These are phyloP conservation scores for Arthrobotrys megalospora DNA, from an alignment of 2,329 filamentous ascomycete genomes.

Conservation along the genomic window DNA sequence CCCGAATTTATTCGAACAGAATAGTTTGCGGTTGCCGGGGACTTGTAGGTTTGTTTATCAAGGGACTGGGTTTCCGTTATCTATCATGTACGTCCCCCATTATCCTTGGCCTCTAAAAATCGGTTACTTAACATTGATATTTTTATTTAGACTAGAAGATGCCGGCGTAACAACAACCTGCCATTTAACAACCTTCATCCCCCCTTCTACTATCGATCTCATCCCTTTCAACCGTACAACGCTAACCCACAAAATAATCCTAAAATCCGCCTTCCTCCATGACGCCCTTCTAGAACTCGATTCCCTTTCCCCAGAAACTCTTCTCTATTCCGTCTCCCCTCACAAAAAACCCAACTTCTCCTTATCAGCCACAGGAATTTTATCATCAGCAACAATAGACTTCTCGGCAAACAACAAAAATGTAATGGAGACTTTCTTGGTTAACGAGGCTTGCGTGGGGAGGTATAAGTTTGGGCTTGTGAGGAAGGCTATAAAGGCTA, in stretches of 20 bases:
- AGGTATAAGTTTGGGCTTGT: slow-evolving; percentile 90
- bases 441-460: slow-evolving; percentile 74
- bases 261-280: slow-evolving; percentile 72
- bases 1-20: slow-evolving; percentile 59
- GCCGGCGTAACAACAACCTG: slow-evolving; percentile 89
- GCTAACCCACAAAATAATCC: slow-evolving; percentile 92
- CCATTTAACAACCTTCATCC: slow-evolving; percentile 87
- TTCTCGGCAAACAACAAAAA: slow-evolving; percentile 75
- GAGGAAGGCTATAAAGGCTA: slow-evolving; percentile 88
- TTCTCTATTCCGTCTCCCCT: slow-evolving; percentile 78
- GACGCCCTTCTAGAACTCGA: slow-evolving; percentile 72
- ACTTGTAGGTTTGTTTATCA: slow-evolving; percentile 87
- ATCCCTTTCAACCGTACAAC: slow-evolving; percentile 89
- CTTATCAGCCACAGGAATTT: slow-evolving; percentile 76
- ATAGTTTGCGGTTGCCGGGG: slow-evolving; percentile 84
- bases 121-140: background rate
- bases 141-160: slow-evolving; percentile 76
- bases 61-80: slow-evolving; percentile 81
- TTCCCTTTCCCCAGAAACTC: slow-evolving; percentile 78
- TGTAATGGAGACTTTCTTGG: slow-evolving; percentile 81
- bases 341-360: slow-evolving; percentile 78
- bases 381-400: slow-evolving; percentile 77
- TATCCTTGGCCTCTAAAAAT: background rate
- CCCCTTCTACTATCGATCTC: slow-evolving; percentile 78
- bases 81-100: slow-evolving; percentile 73